phyloP scores from a whole-genome alignment of 2,329 filamentous ascomycete genomes.

The Lachnellula occidentalis region DNA sequence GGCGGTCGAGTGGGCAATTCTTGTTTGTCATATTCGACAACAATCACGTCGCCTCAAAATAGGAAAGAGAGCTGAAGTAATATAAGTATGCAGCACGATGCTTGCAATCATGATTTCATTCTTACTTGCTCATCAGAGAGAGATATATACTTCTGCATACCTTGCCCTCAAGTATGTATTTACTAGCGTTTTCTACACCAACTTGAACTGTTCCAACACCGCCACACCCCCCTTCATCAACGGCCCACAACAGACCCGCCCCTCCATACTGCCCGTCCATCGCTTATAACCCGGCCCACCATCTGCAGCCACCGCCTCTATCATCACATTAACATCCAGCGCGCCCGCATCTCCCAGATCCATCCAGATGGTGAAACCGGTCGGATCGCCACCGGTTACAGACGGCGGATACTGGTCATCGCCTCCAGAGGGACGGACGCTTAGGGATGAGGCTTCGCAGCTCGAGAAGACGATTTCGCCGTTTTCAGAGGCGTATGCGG shows the following conservation, averaged over 20 bases:
- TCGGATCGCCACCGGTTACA: not conserved
- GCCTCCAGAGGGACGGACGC: no score
- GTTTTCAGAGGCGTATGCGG: constrained; percentile 30
- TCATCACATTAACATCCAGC: not conserved
- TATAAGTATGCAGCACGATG: no score
- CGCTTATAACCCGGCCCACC: not conserved
- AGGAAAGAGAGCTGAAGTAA: no score
- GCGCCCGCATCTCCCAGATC: constrained; percentile 3
- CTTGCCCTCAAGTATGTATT: no score
- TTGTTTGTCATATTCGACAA: no score
- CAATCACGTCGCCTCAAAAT: no score
- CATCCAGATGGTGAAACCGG: not conserved
- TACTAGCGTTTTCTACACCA: no score
- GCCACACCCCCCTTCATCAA: not conserved
- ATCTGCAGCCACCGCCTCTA: not conserved
- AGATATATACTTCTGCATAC: no score
- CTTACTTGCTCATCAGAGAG: no score
- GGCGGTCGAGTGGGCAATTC: no score
- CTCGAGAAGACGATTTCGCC: constrained; percentile 24
- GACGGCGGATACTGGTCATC: constrained; percentile 1
- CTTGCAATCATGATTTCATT: no score
- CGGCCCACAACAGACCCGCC: not conserved
- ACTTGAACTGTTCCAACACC: not conserved
- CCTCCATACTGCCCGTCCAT: not conserved
- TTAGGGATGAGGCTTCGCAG: constrained; percentile 19